Evolutionary conservation across 140 eudicot genomes (phyloP), one percentile per base, ranked within the genome.

Genomic region (Bidens hawaiensis): DNA sequence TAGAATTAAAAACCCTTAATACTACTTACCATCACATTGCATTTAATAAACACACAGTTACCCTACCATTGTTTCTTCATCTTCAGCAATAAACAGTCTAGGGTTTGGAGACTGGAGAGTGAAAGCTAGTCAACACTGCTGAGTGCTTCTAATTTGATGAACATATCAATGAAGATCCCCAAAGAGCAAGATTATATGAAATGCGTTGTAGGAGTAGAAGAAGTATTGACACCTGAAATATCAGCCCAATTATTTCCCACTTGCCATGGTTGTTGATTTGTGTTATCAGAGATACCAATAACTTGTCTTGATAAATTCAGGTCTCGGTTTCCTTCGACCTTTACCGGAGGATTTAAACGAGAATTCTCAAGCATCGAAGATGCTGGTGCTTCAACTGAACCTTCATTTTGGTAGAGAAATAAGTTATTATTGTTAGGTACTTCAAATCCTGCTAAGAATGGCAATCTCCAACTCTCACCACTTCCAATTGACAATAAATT

Each of bases 391-490:
- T 54, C 71, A 57, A 48, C 68, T 47, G 65, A 71, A 26, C 62
- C 75, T 30, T 67, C 68, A 72, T 34, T 72, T 36, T 70, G 83
- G 77, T 70, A 76, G 4, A 72, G 68, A 53, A 73, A 79, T 25
- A 79, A 74, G 69, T 74, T 80, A 59, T 60, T 64, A 54, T 42
- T 63, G 12, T 58, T 53, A 12, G 65, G 68, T 16, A 73, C 60
- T 28, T 82, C 85, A 61, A 82, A 73, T 25, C 76, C 85, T 16
- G 75, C 67, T 65, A 79, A 65, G 30, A 67, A 73, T 22, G 90
- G 90, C 61, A 83, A 51, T 59, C 81, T 76, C 90, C 90, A 83
- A 72, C 49, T 70, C 58, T 76, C 83, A 22, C 75, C 68, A 56
- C 80, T 77, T 47, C 71, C 82, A 34, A 34, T 51, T 46, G 72